Percentiles rank a stretch among this genome's conserved stretches.
Conservation (phyloP, 345 rosid species). For the Adansonia digitata region DNA sequence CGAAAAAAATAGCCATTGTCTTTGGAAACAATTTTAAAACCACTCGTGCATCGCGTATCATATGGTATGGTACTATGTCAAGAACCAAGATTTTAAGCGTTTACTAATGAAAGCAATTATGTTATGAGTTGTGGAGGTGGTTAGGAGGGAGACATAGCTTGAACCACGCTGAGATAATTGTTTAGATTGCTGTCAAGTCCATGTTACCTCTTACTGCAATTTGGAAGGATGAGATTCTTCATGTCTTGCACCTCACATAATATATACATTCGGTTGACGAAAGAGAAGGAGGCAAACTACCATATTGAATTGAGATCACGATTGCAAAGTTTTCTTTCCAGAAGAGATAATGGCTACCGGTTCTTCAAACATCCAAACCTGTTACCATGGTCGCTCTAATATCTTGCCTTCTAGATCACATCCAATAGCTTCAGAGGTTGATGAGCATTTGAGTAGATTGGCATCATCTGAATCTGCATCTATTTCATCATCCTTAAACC, state of each 20-base stretch:
- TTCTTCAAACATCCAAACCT: background rate
- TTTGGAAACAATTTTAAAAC: background rate
- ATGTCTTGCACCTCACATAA: background rate
- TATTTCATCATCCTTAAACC: background rate
- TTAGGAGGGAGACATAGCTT: background rate
- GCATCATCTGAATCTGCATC: background rate
- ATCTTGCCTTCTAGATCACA: slow-evolving; percentile 26
- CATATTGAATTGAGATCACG: background rate
- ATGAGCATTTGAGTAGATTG: slow-evolving; percentile 10
- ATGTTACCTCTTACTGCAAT: background rate
- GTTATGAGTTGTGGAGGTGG: background rate
- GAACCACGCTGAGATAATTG: background rate
- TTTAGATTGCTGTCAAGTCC: background rate
- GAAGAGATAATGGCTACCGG: slow-evolving; percentile 18
- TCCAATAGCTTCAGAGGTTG: slow-evolving; percentile 18
- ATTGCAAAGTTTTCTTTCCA: background rate
- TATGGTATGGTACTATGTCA: background rate
- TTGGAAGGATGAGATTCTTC: background rate
- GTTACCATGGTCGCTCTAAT: slow-evolving; percentile 25
- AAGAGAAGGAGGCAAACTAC: background rate
- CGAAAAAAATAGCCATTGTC: background rate
- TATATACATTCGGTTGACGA: background rate
- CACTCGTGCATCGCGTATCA: background rate
- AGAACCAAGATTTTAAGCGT: background rate
- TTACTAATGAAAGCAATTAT: background rate